These are phyloP conservation scores for Cordia subcordata DNA, from an alignment of 257 asterid species.

Conservation along the genomic window DNA sequence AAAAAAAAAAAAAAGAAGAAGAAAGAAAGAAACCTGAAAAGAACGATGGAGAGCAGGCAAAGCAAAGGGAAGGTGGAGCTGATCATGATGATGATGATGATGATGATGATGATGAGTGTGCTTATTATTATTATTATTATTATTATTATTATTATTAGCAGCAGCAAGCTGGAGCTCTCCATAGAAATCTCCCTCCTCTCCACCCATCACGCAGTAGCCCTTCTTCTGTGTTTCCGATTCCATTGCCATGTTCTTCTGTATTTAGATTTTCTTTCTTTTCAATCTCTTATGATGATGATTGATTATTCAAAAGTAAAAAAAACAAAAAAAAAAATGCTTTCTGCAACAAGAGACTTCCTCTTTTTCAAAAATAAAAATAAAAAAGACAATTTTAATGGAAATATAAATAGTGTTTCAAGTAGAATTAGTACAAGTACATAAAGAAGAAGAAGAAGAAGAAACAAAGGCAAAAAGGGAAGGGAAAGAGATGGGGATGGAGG, in stretches of 20 bases:
- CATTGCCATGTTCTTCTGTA: slow-evolving; percentile 5
- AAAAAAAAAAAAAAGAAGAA: not conserved
- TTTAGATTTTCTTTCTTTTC: no score
- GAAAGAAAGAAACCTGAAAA: not conserved
- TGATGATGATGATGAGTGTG: not conserved
- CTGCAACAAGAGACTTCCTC: no score
- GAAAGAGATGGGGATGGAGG: not conserved
- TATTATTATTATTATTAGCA: not conserved
- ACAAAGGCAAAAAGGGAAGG: not conserved
- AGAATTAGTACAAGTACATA: no score
- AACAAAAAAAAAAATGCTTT: not conserved
- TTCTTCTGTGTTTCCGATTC: slow-evolving; percentile 54
- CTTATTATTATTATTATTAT: not conserved
- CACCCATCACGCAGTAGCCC: slow-evolving; percentile 42
- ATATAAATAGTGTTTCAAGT: no score
- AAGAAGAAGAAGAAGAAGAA: not conserved
- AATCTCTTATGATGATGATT: no score
- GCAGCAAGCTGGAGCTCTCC: slow-evolving; percentile 20
- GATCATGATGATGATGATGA: not conserved
- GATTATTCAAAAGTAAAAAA: not conserved
- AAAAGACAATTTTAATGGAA: no score
- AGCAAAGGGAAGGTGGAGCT: not conserved
- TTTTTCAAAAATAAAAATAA: no score
- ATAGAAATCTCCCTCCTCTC: slow-evolving; percentile 23
- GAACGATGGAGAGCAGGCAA: not conserved